phyloP scores from a whole-genome alignment of 441 rosid species.

The Kokia cookei region DNA sequence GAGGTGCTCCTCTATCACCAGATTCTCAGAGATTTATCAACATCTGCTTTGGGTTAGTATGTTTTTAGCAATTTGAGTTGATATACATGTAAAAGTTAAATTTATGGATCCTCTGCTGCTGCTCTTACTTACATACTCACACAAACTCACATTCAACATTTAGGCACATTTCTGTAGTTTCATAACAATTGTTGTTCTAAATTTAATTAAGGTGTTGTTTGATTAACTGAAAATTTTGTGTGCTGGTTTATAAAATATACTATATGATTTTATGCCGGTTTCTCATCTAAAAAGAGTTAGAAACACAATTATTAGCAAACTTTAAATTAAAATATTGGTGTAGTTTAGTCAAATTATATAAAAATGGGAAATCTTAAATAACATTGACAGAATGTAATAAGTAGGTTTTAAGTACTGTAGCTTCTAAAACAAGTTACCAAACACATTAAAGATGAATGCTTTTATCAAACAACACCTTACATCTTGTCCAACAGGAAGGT shows the following conservation, averaged over 20 bases:
- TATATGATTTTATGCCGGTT: background rate
- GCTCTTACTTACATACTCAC: background rate
- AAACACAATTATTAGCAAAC: background rate
- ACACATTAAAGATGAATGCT: background rate
- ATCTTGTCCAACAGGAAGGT: background rate
- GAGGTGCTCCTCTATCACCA: constrained; percentile 96
- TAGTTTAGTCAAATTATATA: background rate
- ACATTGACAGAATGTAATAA: background rate
- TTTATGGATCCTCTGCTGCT: background rate
- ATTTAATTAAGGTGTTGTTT: background rate
- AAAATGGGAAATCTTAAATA: background rate
- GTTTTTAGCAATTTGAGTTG: constrained; percentile 12
- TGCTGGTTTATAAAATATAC: background rate
- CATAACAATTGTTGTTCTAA: background rate
- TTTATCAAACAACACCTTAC: background rate
- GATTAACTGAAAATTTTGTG: background rate
- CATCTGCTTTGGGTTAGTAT: constrained; percentile 88
- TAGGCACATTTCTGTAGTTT: background rate
- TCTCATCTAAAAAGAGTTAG: background rate
- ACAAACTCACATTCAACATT: background rate
- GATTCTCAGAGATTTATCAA: constrained; percentile 99
- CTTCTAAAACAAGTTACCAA: background rate
- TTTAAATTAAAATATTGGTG: background rate
- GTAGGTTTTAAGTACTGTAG: background rate
- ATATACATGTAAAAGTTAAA: background rate